Base-by-base conservation (phyloP, 352 stramenopile species). In the Phytophthora kernoviae region DNA sequence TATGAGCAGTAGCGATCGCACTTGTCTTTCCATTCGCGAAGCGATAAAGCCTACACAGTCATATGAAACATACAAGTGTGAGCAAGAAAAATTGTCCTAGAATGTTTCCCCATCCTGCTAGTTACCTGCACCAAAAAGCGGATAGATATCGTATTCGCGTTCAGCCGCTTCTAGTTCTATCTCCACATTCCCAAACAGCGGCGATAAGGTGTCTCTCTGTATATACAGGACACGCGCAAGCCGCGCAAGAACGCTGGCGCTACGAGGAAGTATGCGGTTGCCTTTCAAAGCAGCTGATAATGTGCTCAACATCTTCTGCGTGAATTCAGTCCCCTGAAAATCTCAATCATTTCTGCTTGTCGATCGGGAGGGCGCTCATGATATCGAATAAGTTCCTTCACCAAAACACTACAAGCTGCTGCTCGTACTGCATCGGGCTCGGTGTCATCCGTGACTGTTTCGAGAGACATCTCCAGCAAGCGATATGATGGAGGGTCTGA, bases 361-460 rank as follows among this genome's bases (percentile, higher is more conserved):
- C 52, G 21, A 26, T 65, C 42, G 27, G 50, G 34, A 12, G 44
- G 12, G 27, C 18, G 33, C 5, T 73, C 52, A 17, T 43, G 3
- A 24, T 60, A 78, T 10, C 24, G 58, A 33, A 70, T n/a, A 52
- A 87, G 43, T 18, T 73, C 58, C 20, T 62, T 64, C 18, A 49
- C 60, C 26, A 83, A 54, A 24, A 66, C 45, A 18, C 41, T 36
- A 40, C 75, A 78, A 15, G 77, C 77, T 44, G 75, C 64, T 18
- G 70, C 68, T 15, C 82, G 78, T 11, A 90, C 82, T 17, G 63
- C 64, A 56, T 91, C 82, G 26, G 71, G 68, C 26, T 91, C 82
- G 2, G 65, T 69, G 4, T 63, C 59, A 47, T 91, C 80, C 30
- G 56, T 59, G 17, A 75, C 78, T 11, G 74, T 84, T 53, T 82